These are phyloP conservation scores for Triticum turgidum DNA, from an alignment of 176 grass and related monocot genomes.

Conservation along the genomic window DNA sequence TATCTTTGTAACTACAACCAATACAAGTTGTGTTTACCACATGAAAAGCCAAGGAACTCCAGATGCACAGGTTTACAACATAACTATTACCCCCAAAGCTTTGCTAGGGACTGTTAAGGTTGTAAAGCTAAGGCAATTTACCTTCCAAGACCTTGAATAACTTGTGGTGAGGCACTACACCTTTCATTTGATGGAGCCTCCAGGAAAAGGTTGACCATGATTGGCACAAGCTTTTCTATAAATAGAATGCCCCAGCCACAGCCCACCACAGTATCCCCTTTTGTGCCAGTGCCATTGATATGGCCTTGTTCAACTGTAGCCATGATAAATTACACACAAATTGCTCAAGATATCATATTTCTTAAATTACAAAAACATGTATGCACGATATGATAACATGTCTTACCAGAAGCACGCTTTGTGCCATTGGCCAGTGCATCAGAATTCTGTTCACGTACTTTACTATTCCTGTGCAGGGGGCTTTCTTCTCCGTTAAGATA, in stretches of 20 bases:
- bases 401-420: slow-evolving; percentile 39
- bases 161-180: slow-evolving; percentile 68
- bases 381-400: slow-evolving; percentile 18
- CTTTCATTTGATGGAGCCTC: slow-evolving; percentile 84
- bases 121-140: slow-evolving; percentile 38
- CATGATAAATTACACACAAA: slow-evolving; percentile 27
- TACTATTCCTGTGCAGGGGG: slow-evolving; percentile 47
- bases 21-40: neutral
- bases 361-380: slow-evolving; percentile 16
- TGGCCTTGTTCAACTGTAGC: slow-evolving; percentile 42
- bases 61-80: neutral
- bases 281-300: slow-evolving; percentile 40
- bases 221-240: slow-evolving; percentile 86
- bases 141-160: slow-evolving; percentile 94
- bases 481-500: slow-evolving; percentile 77
- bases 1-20: neutral
- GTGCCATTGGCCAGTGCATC: slow-evolving; percentile 29
- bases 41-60: neutral
- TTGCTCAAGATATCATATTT: slow-evolving; percentile 26
- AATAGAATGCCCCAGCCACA: slow-evolving; percentile 77
- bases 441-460: slow-evolving; percentile 38
- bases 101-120: slow-evolving; percentile 19
- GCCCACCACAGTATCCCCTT: slow-evolving; percentile 36
- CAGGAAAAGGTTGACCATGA: slow-evolving; percentile 80
- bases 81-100: slow-evolving; percentile 15